Evolutionary conservation across 495 filamentous ascomycete genomes (phyloP).

Genomic region (Trichoderma erinaceum): DNA sequence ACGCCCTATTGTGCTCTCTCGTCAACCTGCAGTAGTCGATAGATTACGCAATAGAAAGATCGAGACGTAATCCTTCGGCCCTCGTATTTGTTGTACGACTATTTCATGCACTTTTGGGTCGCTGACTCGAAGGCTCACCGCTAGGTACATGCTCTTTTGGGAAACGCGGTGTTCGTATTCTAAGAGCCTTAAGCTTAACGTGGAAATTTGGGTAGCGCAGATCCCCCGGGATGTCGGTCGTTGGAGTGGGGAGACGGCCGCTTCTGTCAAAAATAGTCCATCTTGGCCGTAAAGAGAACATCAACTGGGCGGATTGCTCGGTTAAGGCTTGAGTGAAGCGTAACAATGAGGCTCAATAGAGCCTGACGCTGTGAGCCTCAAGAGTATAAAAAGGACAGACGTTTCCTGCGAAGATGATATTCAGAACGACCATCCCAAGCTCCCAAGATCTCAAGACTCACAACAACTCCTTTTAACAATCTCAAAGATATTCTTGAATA

Average conservation of each 20-base stretch:
- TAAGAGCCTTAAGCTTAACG: slow-evolving; percentile 2
- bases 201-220: neutral
- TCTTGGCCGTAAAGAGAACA: neutral
- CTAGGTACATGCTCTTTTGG: neutral
- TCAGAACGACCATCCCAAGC: neutral
- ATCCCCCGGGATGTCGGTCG: neutral
- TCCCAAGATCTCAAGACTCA: neutral
- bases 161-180: neutral
- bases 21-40: neutral
- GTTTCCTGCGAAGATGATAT: neutral
- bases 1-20: neutral
- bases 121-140: neutral
- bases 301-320: no score
- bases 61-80: neutral
- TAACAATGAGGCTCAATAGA: neutral
- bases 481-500: neutral
- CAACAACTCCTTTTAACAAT: neutral
- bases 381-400: neutral
- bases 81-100: slow-evolving; percentile 7
- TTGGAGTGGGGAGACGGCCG: neutral
- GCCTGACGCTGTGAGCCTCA: neutral
- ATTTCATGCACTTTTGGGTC: neutral
- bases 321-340: no score
- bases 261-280: neutral
- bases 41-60: slow-evolving; percentile 7